Percentiles rank a stretch among this genome's conserved stretches.
Conservation (phyloP, 345 rosid species). For the Adansonia digitata region DNA sequence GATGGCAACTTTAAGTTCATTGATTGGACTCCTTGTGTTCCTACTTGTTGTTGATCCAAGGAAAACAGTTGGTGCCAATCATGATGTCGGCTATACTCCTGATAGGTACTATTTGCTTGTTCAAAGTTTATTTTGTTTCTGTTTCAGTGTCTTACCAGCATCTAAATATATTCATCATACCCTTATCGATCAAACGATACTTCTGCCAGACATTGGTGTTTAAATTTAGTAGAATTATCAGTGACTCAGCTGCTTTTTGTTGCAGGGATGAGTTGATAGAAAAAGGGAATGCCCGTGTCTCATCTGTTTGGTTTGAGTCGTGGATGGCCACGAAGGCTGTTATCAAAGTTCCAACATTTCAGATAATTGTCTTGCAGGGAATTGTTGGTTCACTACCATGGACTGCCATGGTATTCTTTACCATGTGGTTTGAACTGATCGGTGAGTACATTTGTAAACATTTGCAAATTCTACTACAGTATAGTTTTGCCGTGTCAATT, state of each 20-base stretch:
- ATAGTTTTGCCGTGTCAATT: neutral
- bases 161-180: no score
- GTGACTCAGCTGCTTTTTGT: constrained; percentile 12
- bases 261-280: constrained; percentile 51
- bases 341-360: constrained; percentile 70
- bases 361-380: constrained; percentile 80
- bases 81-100: no score
- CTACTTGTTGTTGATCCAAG: constrained; percentile 70
- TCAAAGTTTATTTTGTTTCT: neutral
- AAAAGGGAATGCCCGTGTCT: constrained; percentile 28
- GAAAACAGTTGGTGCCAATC: constrained; percentile 19
- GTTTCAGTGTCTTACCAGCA: no score
- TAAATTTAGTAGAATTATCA: neutral
- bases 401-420: constrained; percentile 93
- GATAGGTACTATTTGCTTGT: constrained; percentile 28
- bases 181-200: no score
- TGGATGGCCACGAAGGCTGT: constrained; percentile 66
- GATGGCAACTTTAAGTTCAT: constrained; percentile 69
- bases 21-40: constrained; percentile 75
- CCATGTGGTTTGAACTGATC: constrained; percentile 94
- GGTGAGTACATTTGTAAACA: constrained; percentile 42
- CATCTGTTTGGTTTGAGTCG: constrained; percentile 68
- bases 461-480: neutral
- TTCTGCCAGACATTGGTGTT: neutral
- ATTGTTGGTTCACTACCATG: constrained; percentile 81